Base-by-base conservation (phyloP, 192 early-diverging fungal species). In the Coemansia sp. region DNA sequence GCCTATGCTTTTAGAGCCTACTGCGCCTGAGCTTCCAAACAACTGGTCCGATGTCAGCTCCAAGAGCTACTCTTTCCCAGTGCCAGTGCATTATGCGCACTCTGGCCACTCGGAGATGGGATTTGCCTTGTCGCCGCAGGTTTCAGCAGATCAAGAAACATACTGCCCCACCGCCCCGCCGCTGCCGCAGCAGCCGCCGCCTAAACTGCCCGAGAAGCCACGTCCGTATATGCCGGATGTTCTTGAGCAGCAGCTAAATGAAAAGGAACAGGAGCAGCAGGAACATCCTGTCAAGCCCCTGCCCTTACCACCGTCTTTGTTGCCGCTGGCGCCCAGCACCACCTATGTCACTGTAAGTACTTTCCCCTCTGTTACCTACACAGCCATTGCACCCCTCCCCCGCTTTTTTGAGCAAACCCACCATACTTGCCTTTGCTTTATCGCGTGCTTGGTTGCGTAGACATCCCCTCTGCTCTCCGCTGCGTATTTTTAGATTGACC, bases 1-100 rank as follows among this genome's bases (percentile, higher is more conserved):
- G 46, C 79, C 73, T 5, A 73, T 75, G 73, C 63, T 76, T 17
- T 31, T 66, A 2, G 79, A 75, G 67, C 73, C 79, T 31, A 67
- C 70, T 0, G 78, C 78, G n/a, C 78, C 78, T 23, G 73, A 81
- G 67, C 60, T 81, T 19, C 78, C 78, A 22, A 36, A 50, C 29
- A 59, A 75, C 20, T 81, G 78, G 78, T 32, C 20, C 31, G 20
- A 31, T n/a, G 29, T 42, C 27, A 54, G 57, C 27, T 64, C 74
- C 6, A 39, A 32, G 50, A 42, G 51, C 2, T 72, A 65, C 29
- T 58, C 79, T 25, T 82, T 76, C 64, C 74, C 79, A 19, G 36
- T 66, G 27, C 70, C 79, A 9, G 50, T 46, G 19, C 55, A 74
- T 55, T 80, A 74, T 29, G 68, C 36, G 42, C 52, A 54, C 30